Conservation (phyloP, 352 stramenopile species). For the Phytopythium boreale region DNA sequence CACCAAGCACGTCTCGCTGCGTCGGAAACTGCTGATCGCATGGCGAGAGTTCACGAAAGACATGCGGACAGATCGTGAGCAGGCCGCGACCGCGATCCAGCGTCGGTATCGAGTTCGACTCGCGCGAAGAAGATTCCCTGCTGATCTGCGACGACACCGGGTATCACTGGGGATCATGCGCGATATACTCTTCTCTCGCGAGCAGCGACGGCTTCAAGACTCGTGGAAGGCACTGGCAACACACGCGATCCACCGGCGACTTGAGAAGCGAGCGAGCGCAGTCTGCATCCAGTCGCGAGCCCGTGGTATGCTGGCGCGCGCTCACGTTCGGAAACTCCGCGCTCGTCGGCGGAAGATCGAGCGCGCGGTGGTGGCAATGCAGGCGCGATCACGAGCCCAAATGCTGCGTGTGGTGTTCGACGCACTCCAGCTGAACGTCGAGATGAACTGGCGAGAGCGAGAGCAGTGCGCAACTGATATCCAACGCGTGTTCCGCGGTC, state of each 20-base stretch:
- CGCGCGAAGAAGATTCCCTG: constrained; percentile 31
- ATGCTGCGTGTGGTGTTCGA: constrained; percentile 31
- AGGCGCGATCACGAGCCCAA: constrained; percentile 28
- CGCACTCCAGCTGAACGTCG: constrained; percentile 26
- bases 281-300: constrained; percentile 45
- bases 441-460: constrained; percentile 24
- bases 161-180: constrained; percentile 50
- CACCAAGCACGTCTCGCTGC: neutral
- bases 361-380: constrained; percentile 26
- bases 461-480: constrained; percentile 22
- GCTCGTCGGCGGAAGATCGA: constrained; percentile 32
- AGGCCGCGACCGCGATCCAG: constrained; percentile 39
- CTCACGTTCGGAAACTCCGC: constrained; percentile 29
- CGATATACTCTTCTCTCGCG: constrained; percentile 35
- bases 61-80: constrained; percentile 12
- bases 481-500: constrained; percentile 48
- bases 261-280: constrained; percentile 44
- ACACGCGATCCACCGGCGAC: constrained; percentile 44
- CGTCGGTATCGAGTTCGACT: constrained; percentile 25
- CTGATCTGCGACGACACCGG: constrained; percentile 39
- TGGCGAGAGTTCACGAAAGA: constrained; percentile 24
- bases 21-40: constrained; percentile 12
- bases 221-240: constrained; percentile 40
- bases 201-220: constrained; percentile 18
- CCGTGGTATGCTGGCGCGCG: constrained; percentile 40